These are phyloP conservation scores for Ogataea nakhonphanomensis DNA, from an alignment of 805 yeast species.

Conservation along the genomic window DNA sequence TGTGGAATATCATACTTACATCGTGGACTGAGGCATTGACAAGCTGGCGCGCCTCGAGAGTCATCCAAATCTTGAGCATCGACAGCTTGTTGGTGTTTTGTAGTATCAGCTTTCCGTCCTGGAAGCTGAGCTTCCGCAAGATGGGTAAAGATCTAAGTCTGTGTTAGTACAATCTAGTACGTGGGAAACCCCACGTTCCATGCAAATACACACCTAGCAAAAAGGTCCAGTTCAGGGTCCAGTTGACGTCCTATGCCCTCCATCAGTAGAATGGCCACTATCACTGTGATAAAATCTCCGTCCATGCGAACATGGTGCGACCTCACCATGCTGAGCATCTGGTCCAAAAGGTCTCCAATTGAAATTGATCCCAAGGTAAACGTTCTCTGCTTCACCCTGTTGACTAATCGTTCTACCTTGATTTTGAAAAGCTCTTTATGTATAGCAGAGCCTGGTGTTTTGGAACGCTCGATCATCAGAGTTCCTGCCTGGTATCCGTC, in stretches of 20 bases:
- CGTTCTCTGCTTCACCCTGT: constrained; percentile 77
- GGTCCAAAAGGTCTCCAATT: constrained; percentile 85
- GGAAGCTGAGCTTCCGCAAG: constrained; percentile 72
- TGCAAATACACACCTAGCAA: constrained; percentile 86
- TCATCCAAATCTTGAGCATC: constrained; percentile 89
- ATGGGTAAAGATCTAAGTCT: constrained; percentile 71
- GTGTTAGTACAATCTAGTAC: constrained; percentile 24
- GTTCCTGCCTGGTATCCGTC: constrained; percentile 96
- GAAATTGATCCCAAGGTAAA: constrained; percentile 90
- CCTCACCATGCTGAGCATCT: constrained; percentile 87
- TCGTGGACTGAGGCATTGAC: constrained; percentile 80
- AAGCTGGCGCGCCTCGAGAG: constrained; percentile 83
- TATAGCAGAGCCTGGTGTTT: constrained; percentile 90
- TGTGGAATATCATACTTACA: constrained; percentile 40
- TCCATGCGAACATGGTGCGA: constrained; percentile 96
- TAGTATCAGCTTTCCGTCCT: constrained; percentile 59
- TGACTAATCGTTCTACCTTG: constrained; percentile 81
- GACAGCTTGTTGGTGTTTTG: constrained; percentile 59
- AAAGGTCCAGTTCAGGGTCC: constrained; percentile 88
- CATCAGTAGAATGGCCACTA: constrained; percentile 84
- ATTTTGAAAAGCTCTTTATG: constrained; percentile 82
- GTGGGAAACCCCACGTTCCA: constrained; percentile 38
- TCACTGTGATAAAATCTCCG: constrained; percentile 91
- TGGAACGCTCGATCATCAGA: constrained; percentile 89
- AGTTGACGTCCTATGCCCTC: constrained; percentile 96